phyloP scores from a whole-genome alignment of 306 rosid genomes.

The Begonia fuchsioides region DNA sequence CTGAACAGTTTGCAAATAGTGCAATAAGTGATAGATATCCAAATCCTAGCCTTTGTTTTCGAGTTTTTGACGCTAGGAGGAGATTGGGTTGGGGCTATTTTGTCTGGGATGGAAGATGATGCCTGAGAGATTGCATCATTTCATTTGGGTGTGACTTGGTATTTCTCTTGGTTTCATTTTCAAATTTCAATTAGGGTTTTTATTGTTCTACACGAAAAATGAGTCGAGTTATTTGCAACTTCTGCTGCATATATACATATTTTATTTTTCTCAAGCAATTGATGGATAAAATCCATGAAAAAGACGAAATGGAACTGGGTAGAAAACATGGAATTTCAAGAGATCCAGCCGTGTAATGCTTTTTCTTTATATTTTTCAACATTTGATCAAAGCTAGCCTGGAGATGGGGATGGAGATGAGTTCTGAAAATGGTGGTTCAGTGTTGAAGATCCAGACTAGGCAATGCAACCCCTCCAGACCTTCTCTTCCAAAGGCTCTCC shows the following conservation, averaged over 20 bases:
- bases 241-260: no score
- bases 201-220: slow-evolving; percentile 24
- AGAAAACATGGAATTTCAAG: no score
- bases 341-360: no score
- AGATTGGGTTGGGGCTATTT: slow-evolving; percentile 36
- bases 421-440: slow-evolving; percentile 29
- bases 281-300: no score
- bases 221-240: no score
- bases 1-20: slow-evolving; percentile 80
- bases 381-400: no score
- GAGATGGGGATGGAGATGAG: slow-evolving; percentile 29
- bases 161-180: slow-evolving; percentile 19
- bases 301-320: no score
- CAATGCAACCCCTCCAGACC: slow-evolving; percentile 29
- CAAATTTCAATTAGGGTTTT: slow-evolving; percentile 3
- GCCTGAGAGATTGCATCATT: slow-evolving; percentile 44
- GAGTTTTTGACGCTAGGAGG: slow-evolving; percentile 43
- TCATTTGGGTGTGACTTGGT: slow-evolving; percentile 62
- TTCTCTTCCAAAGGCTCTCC: slow-evolving; percentile 55
- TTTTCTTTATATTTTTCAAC: no score
- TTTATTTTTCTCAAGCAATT: no score
- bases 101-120: slow-evolving; percentile 48
- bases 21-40: slow-evolving; percentile 92
- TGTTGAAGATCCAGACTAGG: slow-evolving; percentile 40
- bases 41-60: slow-evolving; percentile 18